phyloP scores from a whole-genome alignment of 345 rosid genomes.

The Capsella bursapastoris region DNA sequence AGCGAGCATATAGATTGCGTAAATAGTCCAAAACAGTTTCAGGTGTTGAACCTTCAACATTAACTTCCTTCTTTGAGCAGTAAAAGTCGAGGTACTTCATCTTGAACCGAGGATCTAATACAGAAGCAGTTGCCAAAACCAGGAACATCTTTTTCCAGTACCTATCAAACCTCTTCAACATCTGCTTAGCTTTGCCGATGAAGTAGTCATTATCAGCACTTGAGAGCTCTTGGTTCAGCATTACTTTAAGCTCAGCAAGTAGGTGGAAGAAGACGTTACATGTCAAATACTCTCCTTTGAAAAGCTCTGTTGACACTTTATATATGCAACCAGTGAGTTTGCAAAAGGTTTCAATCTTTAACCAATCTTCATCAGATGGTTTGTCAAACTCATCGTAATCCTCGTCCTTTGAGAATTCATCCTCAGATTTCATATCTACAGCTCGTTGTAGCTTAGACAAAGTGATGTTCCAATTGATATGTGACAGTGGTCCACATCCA shows the following conservation, averaged over 20 bases:
- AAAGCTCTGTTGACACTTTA: slow-evolving; percentile 35
- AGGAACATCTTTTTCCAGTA: slow-evolving; percentile 77
- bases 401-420: slow-evolving; percentile 36
- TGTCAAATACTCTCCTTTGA: slow-evolving; percentile 22
- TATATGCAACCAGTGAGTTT: slow-evolving; percentile 26
- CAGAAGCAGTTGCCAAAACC: slow-evolving; percentile 69
- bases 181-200: not conserved
- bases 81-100: slow-evolving; percentile 79
- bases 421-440: slow-evolving; percentile 27
- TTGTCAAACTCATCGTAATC: slow-evolving; percentile 26
- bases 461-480: slow-evolving; percentile 14
- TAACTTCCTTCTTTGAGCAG: slow-evolving; percentile 64
- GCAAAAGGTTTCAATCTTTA: slow-evolving; percentile 25
- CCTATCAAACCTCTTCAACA: slow-evolving; percentile 52
- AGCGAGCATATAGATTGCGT: slow-evolving; percentile 64
- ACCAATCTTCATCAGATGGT: slow-evolving; percentile 39
- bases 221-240: slow-evolving; percentile 27
- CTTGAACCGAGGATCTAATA: slow-evolving; percentile 86
- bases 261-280: slow-evolving; percentile 34
- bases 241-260: slow-evolving; percentile 28
- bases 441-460: slow-evolving; percentile 16
- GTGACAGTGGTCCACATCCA: slow-evolving; percentile 19
- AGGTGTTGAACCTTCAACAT: slow-evolving; percentile 61
- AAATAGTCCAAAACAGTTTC: slow-evolving; percentile 70
- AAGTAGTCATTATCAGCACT: slow-evolving; percentile 28